Evolutionary conservation across 2,329 filamentous ascomycete species (phyloP).

Genomic region (Nemania serpens): DNA sequence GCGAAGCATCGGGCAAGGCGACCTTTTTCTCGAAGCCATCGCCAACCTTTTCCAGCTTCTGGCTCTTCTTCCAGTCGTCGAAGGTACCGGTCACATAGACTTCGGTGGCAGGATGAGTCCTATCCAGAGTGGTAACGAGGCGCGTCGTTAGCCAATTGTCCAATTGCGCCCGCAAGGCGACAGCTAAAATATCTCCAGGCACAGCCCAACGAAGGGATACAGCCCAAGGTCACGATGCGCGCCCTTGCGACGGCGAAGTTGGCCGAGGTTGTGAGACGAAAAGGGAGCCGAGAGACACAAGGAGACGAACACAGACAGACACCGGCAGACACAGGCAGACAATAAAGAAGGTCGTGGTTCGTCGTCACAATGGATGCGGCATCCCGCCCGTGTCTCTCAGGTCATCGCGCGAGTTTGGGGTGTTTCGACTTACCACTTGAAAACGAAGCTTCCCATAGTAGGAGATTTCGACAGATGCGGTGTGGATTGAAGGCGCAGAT

Average conservation of each 20-base stretch:
- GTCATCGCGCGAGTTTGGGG: neutral
- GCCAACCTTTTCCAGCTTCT: conserved; percentile 78
- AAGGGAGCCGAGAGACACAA: neutral
- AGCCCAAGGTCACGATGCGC: conserved; percentile 8
- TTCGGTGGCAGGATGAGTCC: conserved; percentile 81
- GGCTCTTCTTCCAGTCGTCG: conserved; percentile 88
- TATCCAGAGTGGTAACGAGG: conserved; percentile 46
- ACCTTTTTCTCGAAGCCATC: conserved; percentile 81
- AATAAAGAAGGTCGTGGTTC: neutral
- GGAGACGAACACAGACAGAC: neutral
- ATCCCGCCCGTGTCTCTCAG: neutral
- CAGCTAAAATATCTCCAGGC: neutral
- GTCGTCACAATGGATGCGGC: neutral
- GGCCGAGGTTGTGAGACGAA: neutral
- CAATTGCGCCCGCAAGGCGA: conserved; percentile 8
- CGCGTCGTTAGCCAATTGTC: conserved; percentile 11
- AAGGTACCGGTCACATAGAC: conserved; percentile 97
- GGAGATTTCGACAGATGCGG: neutral
- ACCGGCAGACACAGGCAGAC: neutral
- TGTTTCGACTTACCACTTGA: conserved; percentile 65
- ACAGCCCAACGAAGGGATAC: neutral
- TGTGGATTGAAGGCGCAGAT: neutral
- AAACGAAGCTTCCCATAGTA: conserved; percentile 69
- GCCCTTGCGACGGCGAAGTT: neutral
- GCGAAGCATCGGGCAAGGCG: conserved; percentile 63